These are phyloP conservation scores for Beauveria caledonica DNA, from an alignment of 2,329 filamentous ascomycete genomes.

Conservation along the genomic window DNA sequence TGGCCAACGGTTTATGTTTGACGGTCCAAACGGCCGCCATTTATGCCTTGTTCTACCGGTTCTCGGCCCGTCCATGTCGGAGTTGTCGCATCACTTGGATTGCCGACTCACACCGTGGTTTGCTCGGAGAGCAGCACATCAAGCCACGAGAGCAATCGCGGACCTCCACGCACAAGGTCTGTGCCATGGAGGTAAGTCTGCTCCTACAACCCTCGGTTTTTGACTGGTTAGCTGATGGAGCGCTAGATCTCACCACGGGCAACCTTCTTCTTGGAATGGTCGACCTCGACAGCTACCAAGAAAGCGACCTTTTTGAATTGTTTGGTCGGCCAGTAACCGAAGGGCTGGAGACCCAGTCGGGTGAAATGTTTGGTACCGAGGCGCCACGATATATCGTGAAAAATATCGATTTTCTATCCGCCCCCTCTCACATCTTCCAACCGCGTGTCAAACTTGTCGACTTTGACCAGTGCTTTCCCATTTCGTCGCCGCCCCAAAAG, in stretches of 20 bases:
- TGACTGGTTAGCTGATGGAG: neutral
- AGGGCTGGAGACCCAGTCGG: slow-evolving; percentile 13
- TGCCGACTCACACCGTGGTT: slow-evolving; percentile 15
- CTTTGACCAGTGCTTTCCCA: slow-evolving; percentile 17
- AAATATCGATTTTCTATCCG: slow-evolving; percentile 16
- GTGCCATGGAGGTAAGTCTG: slow-evolving; percentile 19
- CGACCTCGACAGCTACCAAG: slow-evolving; percentile 3
- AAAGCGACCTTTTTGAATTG: slow-evolving; percentile 11
- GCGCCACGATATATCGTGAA: slow-evolving; percentile 19
- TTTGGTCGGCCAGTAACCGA: slow-evolving; percentile 14
- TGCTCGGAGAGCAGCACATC: slow-evolving; percentile 8
- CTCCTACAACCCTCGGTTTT: neutral
- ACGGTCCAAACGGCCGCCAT: slow-evolving; percentile 21
- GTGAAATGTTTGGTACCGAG: slow-evolving; percentile 13
- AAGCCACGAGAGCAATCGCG: slow-evolving; percentile 15
- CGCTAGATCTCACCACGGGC: slow-evolving; percentile 15
- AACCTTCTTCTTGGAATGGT: slow-evolving; percentile 15
- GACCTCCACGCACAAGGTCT: slow-evolving; percentile 17
- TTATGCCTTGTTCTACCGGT: slow-evolving; percentile 20
- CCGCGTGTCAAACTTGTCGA: slow-evolving; percentile 16
- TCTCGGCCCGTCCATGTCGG: slow-evolving; percentile 15
- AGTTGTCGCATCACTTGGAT: slow-evolving; percentile 12
- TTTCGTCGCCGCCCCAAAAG: slow-evolving; percentile 14
- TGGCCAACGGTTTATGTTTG: slow-evolving; percentile 14
- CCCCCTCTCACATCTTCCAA: slow-evolving; percentile 12